Evolutionary conservation across 2,329 filamentous ascomycete species (phyloP), one percentile per base, ranked within the genome.

Genomic region (Endoconidiophora laricicola): DNA sequence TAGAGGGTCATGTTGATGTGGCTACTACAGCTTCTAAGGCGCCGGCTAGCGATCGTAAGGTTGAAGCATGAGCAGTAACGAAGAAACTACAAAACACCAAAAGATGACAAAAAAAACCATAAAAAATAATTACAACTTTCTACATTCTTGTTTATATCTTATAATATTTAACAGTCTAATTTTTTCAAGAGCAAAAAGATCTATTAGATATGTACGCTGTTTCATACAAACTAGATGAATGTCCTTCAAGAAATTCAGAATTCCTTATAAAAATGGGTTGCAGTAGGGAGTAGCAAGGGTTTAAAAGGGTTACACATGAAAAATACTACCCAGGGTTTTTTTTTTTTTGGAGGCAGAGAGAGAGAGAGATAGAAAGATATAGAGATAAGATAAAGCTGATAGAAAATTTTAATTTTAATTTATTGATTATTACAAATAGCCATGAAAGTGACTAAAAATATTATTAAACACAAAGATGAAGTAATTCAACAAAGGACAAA

Each of bases 1-100:
- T 62, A 3, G 64, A 65, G 52, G 63, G 63, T 20, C 57, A 54
- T 14, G 56, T 62, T 39, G 59, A 50, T 14, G 51, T 39, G 1
- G 22, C 18, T 41, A 36, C 40, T 6, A 20, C 42, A 1, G 22
- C 18, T 33, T 2, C 26, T 33, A 33, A 33, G 12, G 26, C 26
- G 7, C 7, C 26, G 26, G 7, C 26, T 33, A 33, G 26, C 4
- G 26, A 33, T 33, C 26, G 7, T 33, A 33, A 33, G 26, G 26
- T 10, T 10, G n/a, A 16, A n/a, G 29, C 24, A 14, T 36, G 16
- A 23, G 24, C 10, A 41, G 36, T 26, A 50, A 20, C n/a, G 14
- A 7, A 26, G 37, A 33, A 40, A 23, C 18, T 18, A 33, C 10
- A n/a, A 42, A 12, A 43, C 33, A 42, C 16, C 6, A 37, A 44